Evolutionary conservation across 2,329 filamentous ascomycete genomes (phyloP), one percentile per base, ranked within the genome.

Genomic region (Fusarium haematococcum): DNA sequence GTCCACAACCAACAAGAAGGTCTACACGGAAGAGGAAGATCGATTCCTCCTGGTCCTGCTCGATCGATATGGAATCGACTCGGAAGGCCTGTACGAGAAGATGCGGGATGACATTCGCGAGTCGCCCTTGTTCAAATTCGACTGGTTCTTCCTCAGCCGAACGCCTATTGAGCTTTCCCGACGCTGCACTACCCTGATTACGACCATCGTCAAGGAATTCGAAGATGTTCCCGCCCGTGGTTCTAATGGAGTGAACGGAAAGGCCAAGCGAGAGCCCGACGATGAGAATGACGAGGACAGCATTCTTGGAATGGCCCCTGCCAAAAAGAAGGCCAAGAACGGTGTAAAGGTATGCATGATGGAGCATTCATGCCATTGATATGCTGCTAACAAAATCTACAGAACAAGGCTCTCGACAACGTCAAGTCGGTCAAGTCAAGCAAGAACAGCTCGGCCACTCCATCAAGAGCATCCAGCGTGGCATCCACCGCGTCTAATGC

Each of bases 1-100:
- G 32, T 98, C 95, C 8, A 99, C 97, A 3, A 99, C 97, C 11
- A 99, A 99, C 90, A 99, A 99, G 87, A 99, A 99, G 86, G 95
- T 99, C 1, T 99, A 99, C 82, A 98, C 95, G 0, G 97, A 99
- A 81, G 97, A 99, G 81, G 97, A 99, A 83, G 97, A 99, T 81
- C 91, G 97, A 5, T 99, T 99, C 85, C 85, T 99, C 62, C 88
- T 99, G 37, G 96, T 99, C 59, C 93, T 98, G 85, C 88, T 99
- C 7, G 95, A 99, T 84, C 94, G 93, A 82, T 93, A 95, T 78
- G 97, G 97, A 8, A 92, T 99, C 39, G 97, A 99, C 81, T 93
- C 93, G 2, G 96, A 98, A 78, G 91, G 91, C 37, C 89, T 99
- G 72, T 97, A 97, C 82, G 97, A 99, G 78, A 92, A 92, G 82